Base-by-base conservation (phyloP, 2,329 filamentous ascomycete genomes). In the Fusarium poae region DNA sequence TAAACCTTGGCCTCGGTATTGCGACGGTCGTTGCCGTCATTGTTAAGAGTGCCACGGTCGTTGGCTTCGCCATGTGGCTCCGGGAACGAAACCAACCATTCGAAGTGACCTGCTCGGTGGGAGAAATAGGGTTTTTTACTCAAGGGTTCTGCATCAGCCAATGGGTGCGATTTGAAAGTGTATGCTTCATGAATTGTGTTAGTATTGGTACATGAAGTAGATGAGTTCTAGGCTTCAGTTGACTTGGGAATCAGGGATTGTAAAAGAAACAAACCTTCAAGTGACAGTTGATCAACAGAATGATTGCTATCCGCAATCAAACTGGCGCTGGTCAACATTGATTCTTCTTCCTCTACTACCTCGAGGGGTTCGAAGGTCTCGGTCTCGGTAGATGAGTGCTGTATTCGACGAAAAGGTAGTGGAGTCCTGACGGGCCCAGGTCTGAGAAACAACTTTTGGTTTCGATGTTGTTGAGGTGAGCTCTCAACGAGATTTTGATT, bases 61-160 rank as follows among this genome's bases (percentile, higher is more conserved):
- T 67, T 70, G 63, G 63, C 65, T 49, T 68, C 72, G 69, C 65
- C 67, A 32, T 66, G 59, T 72, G 77, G 67, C 58, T 68, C 70
- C 45, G 80, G 77, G 64, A 81, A 77, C 25, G 80, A 80, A 37
- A 86, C 73, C 57, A 86, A 73, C 79, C 81, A 86, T 71, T 86
- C 82, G 72, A 83, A 86, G 75, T 84, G 78, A 80, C 82, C 82
- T 77, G 80, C 78, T 65, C 80, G 75, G 74, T 85, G 83, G 66
- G 77, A 81, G 51, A 77, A 72, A 49, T 83, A 76, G 57, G 82
- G 80, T 45, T 78, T 62, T 63, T 72, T 53, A 39, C 67, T 62
- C 34, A 73, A 59, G 46, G 65, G 65, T n/a, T 65, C 67, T 21
- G 75, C 72, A 51, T 66, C 42, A 18, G 72, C 60, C 55, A 79